A percentile compares a stretch with the other conserved stretches of the same genome.
phyloP scores from a whole-genome alignment of 345 rosid species.

The Citrus cavaleriei region DNA sequence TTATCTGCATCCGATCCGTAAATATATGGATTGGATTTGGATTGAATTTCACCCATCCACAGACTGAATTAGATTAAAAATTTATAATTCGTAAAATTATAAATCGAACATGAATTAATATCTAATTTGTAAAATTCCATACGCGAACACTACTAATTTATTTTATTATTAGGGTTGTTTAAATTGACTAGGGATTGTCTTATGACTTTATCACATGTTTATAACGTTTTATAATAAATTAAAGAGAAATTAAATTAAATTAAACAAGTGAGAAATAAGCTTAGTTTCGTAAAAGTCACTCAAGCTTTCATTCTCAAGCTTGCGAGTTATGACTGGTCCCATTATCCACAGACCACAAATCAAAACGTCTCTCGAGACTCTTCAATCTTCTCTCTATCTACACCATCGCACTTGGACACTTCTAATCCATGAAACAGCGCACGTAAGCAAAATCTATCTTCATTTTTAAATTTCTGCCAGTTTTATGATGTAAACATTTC shows the following conservation, averaged over 20 bases:
- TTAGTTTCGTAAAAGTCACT: no score
- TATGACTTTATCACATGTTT: no score
- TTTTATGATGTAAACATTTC: not conserved
- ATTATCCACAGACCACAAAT: not conserved
- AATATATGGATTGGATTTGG: rapidly evolving
- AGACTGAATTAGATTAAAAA: rapidly evolving
- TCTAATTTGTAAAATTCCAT: no score
- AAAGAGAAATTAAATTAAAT: no score
- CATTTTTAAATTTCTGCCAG: no score
- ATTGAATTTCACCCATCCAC: rapidly evolving
- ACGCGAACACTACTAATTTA: rapidly evolving
- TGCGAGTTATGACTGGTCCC: not conserved
- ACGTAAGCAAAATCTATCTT: not conserved
- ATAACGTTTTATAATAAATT: no score
- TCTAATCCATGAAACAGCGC: not conserved
- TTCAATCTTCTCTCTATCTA: not conserved
- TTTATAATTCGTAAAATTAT: no score
- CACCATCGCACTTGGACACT: no score
- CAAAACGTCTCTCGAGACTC: not conserved
- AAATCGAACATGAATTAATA: rapidly evolving
- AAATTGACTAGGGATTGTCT: no score
- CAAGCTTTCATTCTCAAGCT: not conserved
- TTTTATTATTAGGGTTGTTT: no score
- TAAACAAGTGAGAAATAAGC: no score
- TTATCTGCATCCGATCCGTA: rapidly evolving